phyloP scores from a whole-genome alignment of 78 protist genomes.

The Dictyostelium brefeldianum region DNA sequence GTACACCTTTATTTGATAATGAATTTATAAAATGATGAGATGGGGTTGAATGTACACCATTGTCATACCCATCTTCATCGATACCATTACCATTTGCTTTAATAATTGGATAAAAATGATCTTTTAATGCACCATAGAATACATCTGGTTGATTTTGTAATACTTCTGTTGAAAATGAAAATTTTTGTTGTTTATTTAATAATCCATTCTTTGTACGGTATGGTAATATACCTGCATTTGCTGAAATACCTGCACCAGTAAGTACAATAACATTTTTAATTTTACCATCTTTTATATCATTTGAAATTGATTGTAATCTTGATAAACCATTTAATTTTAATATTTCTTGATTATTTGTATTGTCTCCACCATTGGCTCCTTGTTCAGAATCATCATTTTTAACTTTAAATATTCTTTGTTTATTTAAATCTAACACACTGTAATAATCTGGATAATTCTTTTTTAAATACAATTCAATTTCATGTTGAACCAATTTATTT shows the following conservation, averaged over 20 bases:
- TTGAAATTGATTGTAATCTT: conserved; percentile 7
- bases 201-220: conserved; percentile 56
- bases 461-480: background rate
- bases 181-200: background rate
- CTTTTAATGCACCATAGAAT: conserved; percentile 6
- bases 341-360: background rate
- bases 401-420: background rate
- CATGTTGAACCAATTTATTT: background rate
- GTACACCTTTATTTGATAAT: conserved; percentile 44
- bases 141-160: conserved; percentile 19
- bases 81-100: conserved; percentile 4
- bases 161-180: conserved; percentile 43
- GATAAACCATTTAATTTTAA: conserved; percentile 44
- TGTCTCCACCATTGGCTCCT: background rate
- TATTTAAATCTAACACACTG: conserved; percentile 29
- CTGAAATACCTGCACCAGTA: conserved; percentile 87
- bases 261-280: conserved; percentile 63
- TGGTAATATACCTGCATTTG: conserved; percentile 84
- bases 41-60: conserved; percentile 28
- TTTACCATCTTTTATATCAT: conserved; percentile 31
- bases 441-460: conserved; percentile 14
- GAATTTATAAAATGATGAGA: conserved; percentile 73
- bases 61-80: background rate
- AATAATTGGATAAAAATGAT: conserved; percentile 67
- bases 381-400: too few species aligned